Conservation (phyloP, 768 basidiomycete genomes). For the Suillus ampliporus region DNA sequence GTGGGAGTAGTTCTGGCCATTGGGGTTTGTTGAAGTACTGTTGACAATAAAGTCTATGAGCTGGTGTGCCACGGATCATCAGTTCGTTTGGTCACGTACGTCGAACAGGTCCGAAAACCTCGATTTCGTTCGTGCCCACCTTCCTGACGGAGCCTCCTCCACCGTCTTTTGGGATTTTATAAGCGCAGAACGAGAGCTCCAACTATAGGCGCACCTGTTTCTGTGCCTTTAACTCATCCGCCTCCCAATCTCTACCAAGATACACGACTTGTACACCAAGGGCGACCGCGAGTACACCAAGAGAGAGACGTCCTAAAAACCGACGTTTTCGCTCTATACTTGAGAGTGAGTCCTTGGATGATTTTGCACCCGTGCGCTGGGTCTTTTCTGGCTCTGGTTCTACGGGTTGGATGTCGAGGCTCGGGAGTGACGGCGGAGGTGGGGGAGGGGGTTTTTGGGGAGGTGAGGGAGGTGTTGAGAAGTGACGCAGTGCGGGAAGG, state of each 20-base stretch:
- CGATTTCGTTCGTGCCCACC: constrained; percentile 67
- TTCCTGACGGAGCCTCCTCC: constrained; percentile 63
- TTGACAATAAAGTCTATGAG: background rate
- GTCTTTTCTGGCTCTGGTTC: constrained; percentile 46
- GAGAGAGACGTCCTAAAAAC: constrained; percentile 56
- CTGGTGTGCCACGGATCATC: background rate
- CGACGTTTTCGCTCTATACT: constrained; percentile 76
- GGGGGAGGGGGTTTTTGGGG: constrained; percentile 13
- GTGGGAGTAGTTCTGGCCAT: constrained; percentile 91
- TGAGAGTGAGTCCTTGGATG: constrained; percentile 78
- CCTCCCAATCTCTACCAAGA: constrained; percentile 81
- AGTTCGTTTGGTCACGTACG: constrained; percentile 48
- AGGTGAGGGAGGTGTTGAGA: constrained; percentile 29
- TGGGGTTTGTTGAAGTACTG: constrained; percentile 94
- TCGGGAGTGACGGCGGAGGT: constrained; percentile 41
- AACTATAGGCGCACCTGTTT: constrained; percentile 55
- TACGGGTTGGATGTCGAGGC: constrained; percentile 69
- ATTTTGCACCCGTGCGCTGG: constrained; percentile 75
- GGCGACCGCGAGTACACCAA: constrained; percentile 60
- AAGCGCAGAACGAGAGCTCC: constrained; percentile 1
- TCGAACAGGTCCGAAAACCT: constrained; percentile 72
- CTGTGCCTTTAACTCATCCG: constrained; percentile 67
- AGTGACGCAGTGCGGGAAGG: constrained; percentile 26
- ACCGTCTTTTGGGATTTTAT: constrained; percentile 46
- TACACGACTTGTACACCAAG: constrained; percentile 63